These are phyloP conservation scores for Blastobotrys arbuscula DNA, from an alignment of 1,139 yeast species.

Conservation along the genomic window DNA sequence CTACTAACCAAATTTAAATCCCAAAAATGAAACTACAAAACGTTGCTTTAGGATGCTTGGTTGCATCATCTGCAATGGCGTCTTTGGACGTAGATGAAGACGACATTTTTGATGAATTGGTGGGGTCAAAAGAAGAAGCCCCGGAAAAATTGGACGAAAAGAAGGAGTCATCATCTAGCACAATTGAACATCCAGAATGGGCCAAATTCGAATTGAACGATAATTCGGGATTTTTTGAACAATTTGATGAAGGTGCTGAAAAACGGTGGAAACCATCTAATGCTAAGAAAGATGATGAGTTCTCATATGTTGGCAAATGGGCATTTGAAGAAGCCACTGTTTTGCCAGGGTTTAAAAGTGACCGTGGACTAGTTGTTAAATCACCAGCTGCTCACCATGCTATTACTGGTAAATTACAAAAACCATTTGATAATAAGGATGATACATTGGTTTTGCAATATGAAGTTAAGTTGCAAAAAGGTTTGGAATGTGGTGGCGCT, in stretches of 20 bases:
- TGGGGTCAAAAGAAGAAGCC: conserved; percentile 1
- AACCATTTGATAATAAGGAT: conserved; percentile 50
- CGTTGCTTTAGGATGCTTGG: conserved; percentile 15
- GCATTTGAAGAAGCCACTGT: conserved; percentile 52
- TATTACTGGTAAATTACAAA: conserved; percentile 54
- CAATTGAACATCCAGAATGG: conserved; percentile 28
- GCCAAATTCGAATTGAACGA: conserved; percentile 16
- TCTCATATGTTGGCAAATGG: conserved; percentile 71
- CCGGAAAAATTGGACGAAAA: not conserved
- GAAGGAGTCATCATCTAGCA: not conserved
- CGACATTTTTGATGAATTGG: conserved; percentile 14
- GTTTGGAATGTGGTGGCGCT: conserved; percentile 81
- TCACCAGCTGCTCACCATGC: conserved; percentile 77
- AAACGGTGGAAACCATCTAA: conserved; percentile 58
- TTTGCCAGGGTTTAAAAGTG: conserved; percentile 55
- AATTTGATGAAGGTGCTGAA: conserved; percentile 48
- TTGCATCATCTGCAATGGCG: conserved; percentile 16
- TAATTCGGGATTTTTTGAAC: conserved; percentile 58
- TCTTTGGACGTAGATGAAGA: conserved; percentile 7
- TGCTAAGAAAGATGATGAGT: conserved; percentile 49
- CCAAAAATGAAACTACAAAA: conserved; percentile 14
- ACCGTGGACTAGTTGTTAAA: conserved; percentile 70
- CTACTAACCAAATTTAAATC: too few species aligned
- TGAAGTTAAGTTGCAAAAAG: conserved; percentile 77
- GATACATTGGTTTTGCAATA: conserved; percentile 77